Base-by-base conservation (phyloP, 768 basidiomycete genomes). In the Lactifluus rugatus region DNA sequence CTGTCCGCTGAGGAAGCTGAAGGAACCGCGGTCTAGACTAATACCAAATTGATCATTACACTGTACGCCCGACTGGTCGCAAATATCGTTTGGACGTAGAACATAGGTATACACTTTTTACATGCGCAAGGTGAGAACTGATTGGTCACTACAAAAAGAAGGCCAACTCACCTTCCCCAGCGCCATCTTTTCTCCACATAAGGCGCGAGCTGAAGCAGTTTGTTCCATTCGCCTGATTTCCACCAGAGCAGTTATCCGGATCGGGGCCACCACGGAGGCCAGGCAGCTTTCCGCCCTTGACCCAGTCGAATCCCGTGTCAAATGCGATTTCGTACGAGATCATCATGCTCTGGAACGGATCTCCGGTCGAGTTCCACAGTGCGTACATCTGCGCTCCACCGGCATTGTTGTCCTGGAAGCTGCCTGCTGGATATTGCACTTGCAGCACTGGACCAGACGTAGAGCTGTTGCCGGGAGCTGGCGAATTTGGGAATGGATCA, bases 1-100 rank as follows among this genome's bases (percentile, higher is more conserved):
- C 83, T 78, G 74, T 65, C 83, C 87, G 56, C 75, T 70, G 7
- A 70, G 67, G 64, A 90, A 87, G 26, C 71, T 72, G 69, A 87
- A 89, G 4, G 79, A 73, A 2, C 84, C 85, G 44, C 89, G 78
- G 42, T 78, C 74, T 19, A 93, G 73, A 57, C 86, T 88, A n/a
- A 83, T 81, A 36, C 90, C 90, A 67, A 84, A 92, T 7, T 70
- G 68, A 60, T 86, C 86, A 66, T 89, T 85, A 72, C 90, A 92
- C 28, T 71, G 76, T 50, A 90, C 75, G 45, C 75, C 71, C 42
- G 69, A 67, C 21, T 81, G 70, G 6, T 71, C 72, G 66, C 87
- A 91, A 10, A 92, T 66, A 48, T 73, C 71, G 66, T 84, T 80
- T 6, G 82, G 72, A 0, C 78, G 76, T 3, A 86, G 84, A 48